Percentiles rank a stretch among this genome's conserved stretches.
Conservation (phyloP, 331 rosid genomes). For the Pyracantha coccinea region DNA sequence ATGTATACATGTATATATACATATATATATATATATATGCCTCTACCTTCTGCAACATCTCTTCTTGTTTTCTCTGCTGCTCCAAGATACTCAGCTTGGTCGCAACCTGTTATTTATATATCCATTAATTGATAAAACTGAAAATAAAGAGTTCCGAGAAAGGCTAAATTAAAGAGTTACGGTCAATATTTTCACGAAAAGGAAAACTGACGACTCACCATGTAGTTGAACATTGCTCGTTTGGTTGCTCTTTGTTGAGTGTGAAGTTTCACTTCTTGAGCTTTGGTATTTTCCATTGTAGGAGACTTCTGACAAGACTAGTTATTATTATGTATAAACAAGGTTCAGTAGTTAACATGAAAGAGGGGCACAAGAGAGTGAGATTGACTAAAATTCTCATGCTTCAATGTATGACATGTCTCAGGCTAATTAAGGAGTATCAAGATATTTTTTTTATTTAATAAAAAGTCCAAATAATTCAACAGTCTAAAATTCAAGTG, state of each 20-base stretch:
- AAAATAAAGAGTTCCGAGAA: neutral
- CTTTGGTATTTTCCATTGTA: conserved; percentile 61
- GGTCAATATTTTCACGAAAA: neutral
- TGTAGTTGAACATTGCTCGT: conserved; percentile 89
- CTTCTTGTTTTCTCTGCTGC: conserved; percentile 56
- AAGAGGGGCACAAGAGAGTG: neutral
- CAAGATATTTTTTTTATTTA: neutral
- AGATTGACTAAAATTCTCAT: neutral
- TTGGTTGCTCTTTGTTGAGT: conserved; percentile 85
- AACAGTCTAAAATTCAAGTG: neutral
- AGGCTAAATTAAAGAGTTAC: neutral
- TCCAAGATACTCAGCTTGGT: conserved; percentile 60
- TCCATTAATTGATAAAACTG: neutral
- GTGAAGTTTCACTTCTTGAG: conserved; percentile 78
- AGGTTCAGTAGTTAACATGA: neutral
- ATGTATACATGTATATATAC: neutral
- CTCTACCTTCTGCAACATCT: conserved; percentile 60
- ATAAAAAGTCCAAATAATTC: neutral
- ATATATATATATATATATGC: neutral
- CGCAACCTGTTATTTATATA: conserved; percentile 41
- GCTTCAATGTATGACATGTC: neutral
- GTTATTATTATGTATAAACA: neutral
- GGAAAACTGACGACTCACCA: conserved; percentile 29
- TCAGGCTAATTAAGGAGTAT: neutral
- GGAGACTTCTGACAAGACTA: conserved; percentile 45